Percentiles rank a stretch among this genome's conserved stretches.
These are phyloP conservation scores for Xeromyces bisporus DNA, from an alignment of 495 filamentous ascomycete genomes.

Conservation along the genomic window DNA sequence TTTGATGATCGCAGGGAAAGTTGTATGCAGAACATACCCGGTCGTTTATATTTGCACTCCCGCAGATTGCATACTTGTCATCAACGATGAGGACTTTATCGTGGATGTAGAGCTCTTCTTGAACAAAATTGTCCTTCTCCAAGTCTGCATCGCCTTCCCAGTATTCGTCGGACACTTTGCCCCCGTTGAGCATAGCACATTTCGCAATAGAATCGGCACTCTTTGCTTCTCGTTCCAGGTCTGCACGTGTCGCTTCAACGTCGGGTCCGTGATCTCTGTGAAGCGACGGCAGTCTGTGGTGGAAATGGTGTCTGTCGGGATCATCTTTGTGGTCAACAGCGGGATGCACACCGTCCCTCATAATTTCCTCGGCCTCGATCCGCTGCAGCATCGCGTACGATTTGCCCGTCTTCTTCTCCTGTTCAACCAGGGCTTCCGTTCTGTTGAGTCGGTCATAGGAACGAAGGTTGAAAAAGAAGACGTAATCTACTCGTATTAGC, in stretches of 20 bases:
- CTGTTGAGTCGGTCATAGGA: conserved; percentile 66
- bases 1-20: background rate
- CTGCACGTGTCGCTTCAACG: conserved; percentile 4
- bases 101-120: conserved; percentile 74
- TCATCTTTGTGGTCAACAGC: conserved; percentile 19
- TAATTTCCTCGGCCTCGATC: conserved; percentile 55
- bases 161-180: conserved; percentile 36
- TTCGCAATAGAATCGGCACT: conserved; percentile 48
- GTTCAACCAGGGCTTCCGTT: conserved; percentile 37
- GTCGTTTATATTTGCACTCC: conserved; percentile 66
- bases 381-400: conserved; percentile 56
- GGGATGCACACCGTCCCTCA: conserved; percentile 44
- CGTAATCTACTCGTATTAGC: conserved; percentile 25
- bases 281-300: conserved; percentile 3
- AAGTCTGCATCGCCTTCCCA: conserved; percentile 43
- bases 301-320: background rate
- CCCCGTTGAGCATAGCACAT: conserved; percentile 47
- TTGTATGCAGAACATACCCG: conserved; percentile 20
- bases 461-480: conserved; percentile 70
- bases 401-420: conserved; percentile 53
- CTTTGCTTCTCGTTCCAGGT: conserved; percentile 14
- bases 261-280: conserved; percentile 6
- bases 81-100: conserved; percentile 60
- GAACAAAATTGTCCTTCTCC: conserved; percentile 61
- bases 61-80: conserved; percentile 55